Evolutionary conservation across 371 early-diverging fungal species (phyloP).

Genomic region (Mortierella polycephala): DNA sequence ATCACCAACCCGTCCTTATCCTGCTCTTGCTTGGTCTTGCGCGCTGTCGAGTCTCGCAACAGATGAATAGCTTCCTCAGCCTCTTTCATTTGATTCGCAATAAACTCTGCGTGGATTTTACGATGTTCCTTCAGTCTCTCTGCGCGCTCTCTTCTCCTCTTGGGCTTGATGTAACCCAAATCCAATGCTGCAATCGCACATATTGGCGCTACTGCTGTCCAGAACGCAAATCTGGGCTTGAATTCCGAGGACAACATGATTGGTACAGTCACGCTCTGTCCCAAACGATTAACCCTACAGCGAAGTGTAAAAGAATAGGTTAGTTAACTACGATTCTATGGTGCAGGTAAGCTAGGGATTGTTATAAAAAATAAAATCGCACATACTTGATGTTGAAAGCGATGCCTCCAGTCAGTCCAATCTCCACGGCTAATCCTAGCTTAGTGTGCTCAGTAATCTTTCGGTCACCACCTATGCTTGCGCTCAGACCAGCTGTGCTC

Average conservation of each 20-base stretch:
- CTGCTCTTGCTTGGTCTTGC: conserved; percentile 76
- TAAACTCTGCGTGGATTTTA: conserved; percentile 78
- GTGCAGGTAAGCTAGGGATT: background rate
- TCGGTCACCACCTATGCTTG: conserved; percentile 69
- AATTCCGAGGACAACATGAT: conserved; percentile 79
- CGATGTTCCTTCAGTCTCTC: conserved; percentile 79
- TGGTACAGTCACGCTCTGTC: conserved; percentile 85
- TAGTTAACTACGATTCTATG: no score
- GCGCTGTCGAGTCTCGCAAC: conserved; percentile 74
- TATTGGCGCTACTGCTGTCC: conserved; percentile 76
- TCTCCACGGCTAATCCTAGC: conserved; percentile 81
- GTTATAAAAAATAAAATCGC: no score
- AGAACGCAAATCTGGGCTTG: conserved; percentile 74
- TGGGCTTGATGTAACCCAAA: conserved; percentile 74
- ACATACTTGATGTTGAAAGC: conserved; percentile 74
- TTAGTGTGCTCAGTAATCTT: conserved; percentile 74
- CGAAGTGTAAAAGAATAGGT: no score
- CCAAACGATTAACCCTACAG: conserved; percentile 79
- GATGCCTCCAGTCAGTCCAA: conserved; percentile 79
- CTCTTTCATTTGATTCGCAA: conserved; percentile 78
- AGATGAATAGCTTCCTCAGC: conserved; percentile 82
- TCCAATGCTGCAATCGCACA: conserved; percentile 74
- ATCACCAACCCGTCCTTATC: conserved; percentile 83
- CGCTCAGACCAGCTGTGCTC: conserved; percentile 62
- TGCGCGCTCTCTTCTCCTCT: conserved; percentile 67